These are phyloP conservation scores for Nitzschia sp. DNA, from an alignment of 108 stramenopile species.

Conservation along the genomic window DNA sequence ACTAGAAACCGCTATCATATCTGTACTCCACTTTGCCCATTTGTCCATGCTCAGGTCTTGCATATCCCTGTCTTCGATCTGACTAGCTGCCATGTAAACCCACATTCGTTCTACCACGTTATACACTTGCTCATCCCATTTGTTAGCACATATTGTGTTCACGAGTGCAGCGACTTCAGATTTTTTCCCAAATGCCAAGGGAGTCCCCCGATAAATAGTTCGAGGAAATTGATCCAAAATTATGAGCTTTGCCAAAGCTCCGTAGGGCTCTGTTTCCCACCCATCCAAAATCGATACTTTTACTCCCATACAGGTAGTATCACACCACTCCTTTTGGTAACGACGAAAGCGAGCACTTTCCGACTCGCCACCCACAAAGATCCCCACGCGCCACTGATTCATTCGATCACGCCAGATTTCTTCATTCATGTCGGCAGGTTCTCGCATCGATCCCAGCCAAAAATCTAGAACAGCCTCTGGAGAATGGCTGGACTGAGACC, in stretches of 20 bases:
- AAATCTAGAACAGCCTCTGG: not conserved
- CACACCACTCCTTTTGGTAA: not conserved
- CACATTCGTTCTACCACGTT: not conserved
- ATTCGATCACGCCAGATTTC: not conserved
- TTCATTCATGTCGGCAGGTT: not conserved
- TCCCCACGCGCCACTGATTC: not conserved
- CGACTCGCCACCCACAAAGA: not conserved
- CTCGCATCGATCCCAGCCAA: not conserved
- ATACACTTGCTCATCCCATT: not conserved
- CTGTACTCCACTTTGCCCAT: not conserved
- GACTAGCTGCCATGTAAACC: not conserved
- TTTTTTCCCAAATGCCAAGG: not conserved
- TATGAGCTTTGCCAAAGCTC: not conserved
- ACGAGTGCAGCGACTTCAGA: not conserved
- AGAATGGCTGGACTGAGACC: not conserved
- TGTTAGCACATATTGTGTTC: not conserved
- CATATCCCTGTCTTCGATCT: not conserved
- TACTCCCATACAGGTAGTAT: not conserved
- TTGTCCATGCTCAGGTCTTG: not conserved
- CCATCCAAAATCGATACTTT: not conserved
- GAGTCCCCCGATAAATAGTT: not conserved
- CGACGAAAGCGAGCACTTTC: not conserved
- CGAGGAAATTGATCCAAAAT: not conserved
- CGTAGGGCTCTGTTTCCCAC: not conserved
- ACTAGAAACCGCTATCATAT: not conserved